Conservation (phyloP, 208 protist species). For the Trypanosoma conorhini region DNA sequence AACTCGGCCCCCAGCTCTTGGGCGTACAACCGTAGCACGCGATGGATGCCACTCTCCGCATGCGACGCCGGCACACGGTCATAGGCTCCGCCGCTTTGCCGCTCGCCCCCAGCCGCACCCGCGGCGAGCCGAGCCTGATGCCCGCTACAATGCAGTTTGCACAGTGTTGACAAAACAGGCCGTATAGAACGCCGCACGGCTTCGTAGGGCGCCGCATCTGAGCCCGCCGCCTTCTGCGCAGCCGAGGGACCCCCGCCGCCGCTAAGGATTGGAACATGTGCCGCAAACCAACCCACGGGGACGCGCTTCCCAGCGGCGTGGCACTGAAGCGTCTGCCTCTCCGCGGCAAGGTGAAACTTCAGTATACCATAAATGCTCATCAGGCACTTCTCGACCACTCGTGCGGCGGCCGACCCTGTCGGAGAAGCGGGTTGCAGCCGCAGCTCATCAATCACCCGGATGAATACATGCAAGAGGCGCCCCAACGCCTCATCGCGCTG, state of each 20-base stretch:
- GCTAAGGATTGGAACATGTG: slow-evolving; percentile 10
- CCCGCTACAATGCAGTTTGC: slow-evolving; percentile 1
- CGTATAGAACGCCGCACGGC: slow-evolving; percentile 4
- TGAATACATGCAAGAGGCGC: slow-evolving; percentile 8
- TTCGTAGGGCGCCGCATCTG: not conserved
- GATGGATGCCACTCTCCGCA: slow-evolving; percentile 8
- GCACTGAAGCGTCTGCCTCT: not conserved
- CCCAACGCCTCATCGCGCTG: not conserved
- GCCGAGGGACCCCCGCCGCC: not conserved
- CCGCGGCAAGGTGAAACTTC: slow-evolving; percentile 6
- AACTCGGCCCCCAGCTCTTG: slow-evolving; percentile 6
- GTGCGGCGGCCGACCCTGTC: not conserved
- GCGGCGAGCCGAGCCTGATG: not conserved
- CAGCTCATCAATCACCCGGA: slow-evolving; percentile 14
- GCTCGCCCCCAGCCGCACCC: not conserved
- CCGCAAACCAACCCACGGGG: slow-evolving; percentile 4
- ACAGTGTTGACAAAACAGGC: slow-evolving; percentile 21
- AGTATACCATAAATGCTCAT: slow-evolving; percentile 12
- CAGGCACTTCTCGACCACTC: slow-evolving; percentile 18
- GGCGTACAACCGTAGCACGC: slow-evolving; percentile 12
- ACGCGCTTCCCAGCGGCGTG: not conserved
- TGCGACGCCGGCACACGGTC: not conserved
- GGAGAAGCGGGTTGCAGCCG: not conserved
- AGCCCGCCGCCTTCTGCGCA: not conserved
- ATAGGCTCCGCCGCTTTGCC: not conserved